Base-by-base conservation (phyloP, 805 yeast species). In the Yarrowia sp. region DNA sequence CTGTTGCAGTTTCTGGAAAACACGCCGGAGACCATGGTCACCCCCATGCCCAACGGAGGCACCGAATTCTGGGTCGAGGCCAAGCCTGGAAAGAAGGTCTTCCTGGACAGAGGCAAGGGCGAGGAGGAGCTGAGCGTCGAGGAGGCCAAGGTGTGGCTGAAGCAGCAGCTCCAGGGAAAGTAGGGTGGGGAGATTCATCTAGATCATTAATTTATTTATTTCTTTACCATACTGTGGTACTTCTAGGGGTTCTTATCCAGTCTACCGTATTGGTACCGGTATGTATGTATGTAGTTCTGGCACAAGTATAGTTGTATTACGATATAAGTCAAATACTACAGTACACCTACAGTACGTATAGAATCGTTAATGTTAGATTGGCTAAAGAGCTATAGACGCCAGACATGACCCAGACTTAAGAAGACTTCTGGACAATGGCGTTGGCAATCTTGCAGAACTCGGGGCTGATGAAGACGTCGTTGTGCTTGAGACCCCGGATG, bases 401-500 rank as follows among this genome's bases (percentile, higher is more conserved):
- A 41, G 46, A 41, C 46, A 27, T 12, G 49, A n/a, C n/a, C n/a
- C n/a, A n/a, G n/a, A n/a, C 22, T 16, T 35, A 46, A 46, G 31
- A 25, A 27, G 38, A 19, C 55, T 47, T 21, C 55, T 47, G 42
- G 32, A 51, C 12, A 24, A 51, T 25, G 12, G 38, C 62, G 27
- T 35, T 29, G 24, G 63, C 65, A 29, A 65, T 59, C 18, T 69
- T 65, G 4, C 79, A 78, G 18, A 85, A 71, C 32, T 74, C 71
- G n/a, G 65, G 51, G 62, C 76, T 72, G 31, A 72, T 69, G 69
- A 82, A 86, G 21, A 87, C 89, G 47, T 86, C 83, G 69, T 88
- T 86, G 66, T 88, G 96, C 38, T 65, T 58, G 1, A 73, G 81
- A 24, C 73, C 62, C 14, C 70, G 61, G 19, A 68, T 49, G 10